These are phyloP conservation scores for Lithocarpus polystachyus DNA, from an alignment of 306 rosid genomes.

Conservation along the genomic window DNA sequence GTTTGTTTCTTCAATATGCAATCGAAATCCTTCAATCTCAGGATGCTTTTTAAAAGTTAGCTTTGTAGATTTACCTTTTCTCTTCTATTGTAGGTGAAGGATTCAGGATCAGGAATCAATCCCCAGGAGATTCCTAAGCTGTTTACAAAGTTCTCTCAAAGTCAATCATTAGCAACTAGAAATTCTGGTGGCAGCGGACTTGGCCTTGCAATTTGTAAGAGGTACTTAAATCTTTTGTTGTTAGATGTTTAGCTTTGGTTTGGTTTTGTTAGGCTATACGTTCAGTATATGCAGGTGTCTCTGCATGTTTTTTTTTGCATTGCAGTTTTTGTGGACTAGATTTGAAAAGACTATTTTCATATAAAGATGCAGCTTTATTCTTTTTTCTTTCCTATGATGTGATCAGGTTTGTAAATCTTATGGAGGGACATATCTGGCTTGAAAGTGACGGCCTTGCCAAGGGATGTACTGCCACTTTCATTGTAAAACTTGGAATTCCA, in stretches of 20 bases:
- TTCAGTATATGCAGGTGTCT: not conserved
- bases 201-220: slow-evolving; percentile 89
- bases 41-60: slow-evolving; percentile 9
- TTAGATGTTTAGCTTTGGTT: slow-evolving; percentile 8
- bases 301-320: not conserved
- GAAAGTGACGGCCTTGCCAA: slow-evolving; percentile 95
- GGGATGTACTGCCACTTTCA: slow-evolving; percentile 76
- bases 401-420: slow-evolving; percentile 90
- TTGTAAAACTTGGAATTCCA: slow-evolving; percentile 81
- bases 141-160: slow-evolving; percentile 84
- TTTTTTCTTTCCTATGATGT: slow-evolving; percentile 17
- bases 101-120: slow-evolving; percentile 80
- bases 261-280: not conserved
- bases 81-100: slow-evolving; percentile 60
- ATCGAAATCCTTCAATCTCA: slow-evolving; percentile 22
- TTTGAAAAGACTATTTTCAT: not conserved
- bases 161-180: slow-evolving; percentile 59
- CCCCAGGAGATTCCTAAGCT: slow-evolving; percentile 84
- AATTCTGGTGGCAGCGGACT: slow-evolving; percentile 78
- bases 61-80: not conserved
- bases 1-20: slow-evolving; percentile 45
- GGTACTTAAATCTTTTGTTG: slow-evolving; percentile 44
- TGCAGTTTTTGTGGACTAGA: not conserved
- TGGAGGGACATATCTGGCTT: slow-evolving; percentile 95
- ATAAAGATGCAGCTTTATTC: not conserved